Base-by-base conservation (phyloP, 257 asterid genomes). In the Scutellaria barbata region DNA sequence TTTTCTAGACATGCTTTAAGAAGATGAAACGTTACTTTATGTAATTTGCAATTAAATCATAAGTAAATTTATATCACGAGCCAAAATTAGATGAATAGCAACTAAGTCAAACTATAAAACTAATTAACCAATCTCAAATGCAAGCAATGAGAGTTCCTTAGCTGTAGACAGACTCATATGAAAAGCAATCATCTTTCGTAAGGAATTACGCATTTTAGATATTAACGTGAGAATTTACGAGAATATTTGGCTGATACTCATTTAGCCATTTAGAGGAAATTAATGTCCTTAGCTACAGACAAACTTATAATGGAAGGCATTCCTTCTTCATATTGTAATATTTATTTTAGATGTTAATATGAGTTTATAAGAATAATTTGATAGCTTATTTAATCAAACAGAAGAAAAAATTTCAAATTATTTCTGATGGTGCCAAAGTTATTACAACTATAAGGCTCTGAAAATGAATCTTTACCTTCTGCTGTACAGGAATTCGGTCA, bases 401-500 rank as follows among this genome's bases (percentile, higher is more conserved):
- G 39, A 45, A 43, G 16, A 37, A 66, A 25, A n/a, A 20, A 8
- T 5, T 12, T 40, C 30, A 54, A 63, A 48, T 64, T 8, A 37
- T 64, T 40, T 12, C 41, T 58, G 68, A 54, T 12, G 14, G 37
- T 3, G 41, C 43, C 57, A 55, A 42, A 59, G 66, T 37, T 13
- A 69, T 41, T 55, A 16, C 63, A 20, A 63, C 13, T 16, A n/a
- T 8, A 60, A 13, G n/a, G 6, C 4, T 58, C 47, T 2, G 46
- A 14, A 55, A 48, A 71, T 18, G 16, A 22, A 65, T 67, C 39
- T 18, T 51, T 81, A 94, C 99, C 97, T 89, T 94, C 86, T 91
- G 85, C 66, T 88, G 96, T 54, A 74, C 90, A 55, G 96, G 59
- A 73, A 89, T 76, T 43, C 82, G 84, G 74, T 84, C 85, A 79